Percentiles rank a stretch among this genome's conserved stretches.
Conservation (phyloP, 2,329 filamentous ascomycete genomes). For the Colletotrichum agaves region DNA sequence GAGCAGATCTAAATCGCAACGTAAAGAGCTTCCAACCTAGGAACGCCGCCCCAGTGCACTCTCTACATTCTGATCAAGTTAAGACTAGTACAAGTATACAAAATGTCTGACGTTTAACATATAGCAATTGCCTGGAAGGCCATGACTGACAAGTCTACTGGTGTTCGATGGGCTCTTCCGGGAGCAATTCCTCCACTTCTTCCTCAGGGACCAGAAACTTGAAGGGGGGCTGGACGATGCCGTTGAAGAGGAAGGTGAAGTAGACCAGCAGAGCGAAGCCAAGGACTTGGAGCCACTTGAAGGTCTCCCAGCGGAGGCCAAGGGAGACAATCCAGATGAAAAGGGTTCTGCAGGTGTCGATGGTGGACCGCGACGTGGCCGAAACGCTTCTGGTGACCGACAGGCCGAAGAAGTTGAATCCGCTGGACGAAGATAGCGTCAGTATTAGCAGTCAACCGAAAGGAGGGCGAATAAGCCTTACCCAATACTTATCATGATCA, state of each 20-base stretch:
- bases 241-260: constrained; percentile 96
- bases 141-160: neutral
- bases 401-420: constrained; percentile 98
- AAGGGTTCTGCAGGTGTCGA: constrained; percentile 95
- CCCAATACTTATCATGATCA: constrained; percentile 99
- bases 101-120: too few relatives aligned
- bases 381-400: constrained; percentile 91
- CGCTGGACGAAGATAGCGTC: constrained; percentile 60
- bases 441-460: constrained; percentile 27
- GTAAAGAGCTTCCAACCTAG: too few relatives aligned
- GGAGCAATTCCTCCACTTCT: constrained; percentile 73
- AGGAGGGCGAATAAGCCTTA: constrained; percentile 55
- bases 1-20: too few relatives aligned
- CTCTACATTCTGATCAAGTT: too few relatives aligned
- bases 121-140: neutral
- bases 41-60: too few relatives aligned
- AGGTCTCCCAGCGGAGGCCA: constrained; percentile 93
- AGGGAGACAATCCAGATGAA: constrained; percentile 99
- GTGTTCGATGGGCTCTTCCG: constrained; percentile 88
- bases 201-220: constrained; percentile 69
- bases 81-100: too few relatives aligned
- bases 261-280: constrained; percentile 94
- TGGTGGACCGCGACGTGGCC: constrained; percentile 92
- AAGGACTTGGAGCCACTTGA: constrained; percentile 95
- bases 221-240: constrained; percentile 86